Evolutionary conservation across 495 filamentous ascomycete genomes (phyloP).

Genomic region (Pyrenopolyporus hunteri): DNA sequence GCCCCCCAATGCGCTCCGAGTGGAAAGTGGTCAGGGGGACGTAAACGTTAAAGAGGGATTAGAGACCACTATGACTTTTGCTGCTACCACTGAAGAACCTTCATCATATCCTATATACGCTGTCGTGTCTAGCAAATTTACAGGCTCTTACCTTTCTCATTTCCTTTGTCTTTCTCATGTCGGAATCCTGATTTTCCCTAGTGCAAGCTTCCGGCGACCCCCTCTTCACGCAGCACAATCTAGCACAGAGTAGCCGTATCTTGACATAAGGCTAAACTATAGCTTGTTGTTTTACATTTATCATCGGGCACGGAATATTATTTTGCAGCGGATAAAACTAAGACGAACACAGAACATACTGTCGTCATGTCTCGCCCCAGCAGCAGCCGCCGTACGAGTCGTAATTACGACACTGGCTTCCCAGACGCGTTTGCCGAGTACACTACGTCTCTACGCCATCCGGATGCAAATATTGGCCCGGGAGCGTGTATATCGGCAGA

Average conservation of each 20-base stretch:
- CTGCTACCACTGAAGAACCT: background rate
- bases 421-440: constrained; percentile 40
- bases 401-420: constrained; percentile 41
- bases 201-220: background rate
- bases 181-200: background rate
- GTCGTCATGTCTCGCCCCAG: constrained; percentile 36
- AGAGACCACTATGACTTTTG: background rate
- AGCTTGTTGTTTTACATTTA: background rate
- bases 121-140: background rate
- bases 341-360: constrained; percentile 9
- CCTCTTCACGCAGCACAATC: constrained; percentile 5
- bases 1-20: constrained; percentile 18
- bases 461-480: constrained; percentile 37
- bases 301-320: background rate
- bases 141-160: background rate
- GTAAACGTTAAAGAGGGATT: background rate
- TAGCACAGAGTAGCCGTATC: background rate
- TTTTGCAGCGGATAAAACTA: constrained; percentile 4
- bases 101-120: background rate
- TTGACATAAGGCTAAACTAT: background rate
- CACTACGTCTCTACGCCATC: constrained; percentile 42
- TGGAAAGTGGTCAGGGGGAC: constrained; percentile 22
- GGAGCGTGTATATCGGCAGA: constrained; percentile 41
- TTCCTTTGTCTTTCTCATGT: background rate
- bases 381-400: constrained; percentile 35